These are phyloP conservation scores for Candida pseudoglaebosa DNA, from an alignment of 805 yeast species.

Conservation along the genomic window DNA sequence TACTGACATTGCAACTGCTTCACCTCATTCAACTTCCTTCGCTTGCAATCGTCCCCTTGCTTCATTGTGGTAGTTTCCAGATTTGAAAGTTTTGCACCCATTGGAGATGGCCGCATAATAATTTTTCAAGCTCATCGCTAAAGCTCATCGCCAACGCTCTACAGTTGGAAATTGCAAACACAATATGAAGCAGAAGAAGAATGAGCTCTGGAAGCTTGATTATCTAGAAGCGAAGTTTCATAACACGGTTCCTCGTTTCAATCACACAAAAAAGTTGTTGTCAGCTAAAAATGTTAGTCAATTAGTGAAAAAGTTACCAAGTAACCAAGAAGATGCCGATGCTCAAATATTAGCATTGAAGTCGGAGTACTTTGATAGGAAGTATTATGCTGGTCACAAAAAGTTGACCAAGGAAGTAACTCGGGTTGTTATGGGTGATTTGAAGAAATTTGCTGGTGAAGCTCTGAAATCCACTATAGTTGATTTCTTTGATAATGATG, in stretches of 20 bases:
- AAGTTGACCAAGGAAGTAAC: conserved; percentile 40
- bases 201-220: conserved; percentile 48
- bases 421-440: conserved; percentile 12
- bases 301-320: conserved; percentile 38
- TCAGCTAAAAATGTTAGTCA: conserved; percentile 43
- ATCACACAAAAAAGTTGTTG: conserved; percentile 44
- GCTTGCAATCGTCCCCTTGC: conserved; percentile 6
- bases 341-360: conserved; percentile 44
- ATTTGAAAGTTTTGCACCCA: neutral
- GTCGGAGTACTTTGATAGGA: conserved; percentile 42
- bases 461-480: conserved; percentile 12
- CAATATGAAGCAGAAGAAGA: conserved; percentile 4
- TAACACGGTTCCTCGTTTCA: conserved; percentile 42
- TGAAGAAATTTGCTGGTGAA: conserved; percentile 9
- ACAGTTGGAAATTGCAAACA: neutral
- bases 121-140: conserved; percentile 8
- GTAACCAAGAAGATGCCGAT: conserved; percentile 39
- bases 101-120: conserved; percentile 1
- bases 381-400: conserved; percentile 43
- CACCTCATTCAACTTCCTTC: conserved; percentile 7
- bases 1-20: conserved; percentile 40
- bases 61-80: conserved; percentile 6
- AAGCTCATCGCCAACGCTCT: conserved; percentile 3
- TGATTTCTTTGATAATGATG: conserved; percentile 18
- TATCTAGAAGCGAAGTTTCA: conserved; percentile 49